These are phyloP conservation scores for Fomitopsis betulina DNA, from an alignment of 1,284 basidiomycete species.

Conservation along the genomic window DNA sequence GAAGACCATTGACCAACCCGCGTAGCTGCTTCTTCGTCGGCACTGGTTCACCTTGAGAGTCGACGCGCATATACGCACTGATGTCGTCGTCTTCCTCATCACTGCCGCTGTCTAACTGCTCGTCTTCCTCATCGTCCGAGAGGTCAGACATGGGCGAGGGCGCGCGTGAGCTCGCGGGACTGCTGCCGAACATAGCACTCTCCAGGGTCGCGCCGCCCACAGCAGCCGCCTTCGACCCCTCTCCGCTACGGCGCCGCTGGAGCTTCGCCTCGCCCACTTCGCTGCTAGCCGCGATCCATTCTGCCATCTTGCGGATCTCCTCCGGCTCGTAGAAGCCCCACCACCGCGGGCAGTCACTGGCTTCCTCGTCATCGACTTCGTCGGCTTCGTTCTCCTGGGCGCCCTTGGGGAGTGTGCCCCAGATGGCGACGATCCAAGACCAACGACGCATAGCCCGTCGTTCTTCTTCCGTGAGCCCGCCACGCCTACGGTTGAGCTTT, in stretches of 20 bases:
- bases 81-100: constrained; percentile 9
- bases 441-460: constrained; percentile 48
- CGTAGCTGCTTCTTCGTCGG: constrained; percentile 23
- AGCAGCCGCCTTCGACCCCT: not conserved
- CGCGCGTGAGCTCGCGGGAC: constrained; percentile 10
- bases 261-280: constrained; percentile 33
- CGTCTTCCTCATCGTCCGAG: constrained; percentile 13
- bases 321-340: constrained; percentile 67
- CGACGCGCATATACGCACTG: constrained; percentile 10
- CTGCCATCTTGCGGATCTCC: constrained; percentile 60
- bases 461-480: constrained; percentile 41
- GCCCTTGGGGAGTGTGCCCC: constrained; percentile 48
- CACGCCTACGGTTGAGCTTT: constrained; percentile 30
- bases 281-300: constrained; percentile 55
- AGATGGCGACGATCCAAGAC: constrained; percentile 72
- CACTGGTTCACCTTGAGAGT: constrained; percentile 10
- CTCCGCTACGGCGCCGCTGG: constrained; percentile 1
- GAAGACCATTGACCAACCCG: constrained; percentile 24
- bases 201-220: constrained; percentile 3
- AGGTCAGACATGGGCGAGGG: constrained; percentile 20
- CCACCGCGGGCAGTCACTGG: constrained; percentile 44
- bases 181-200: constrained; percentile 5
- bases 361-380: constrained; percentile 24
- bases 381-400: constrained; percentile 21
- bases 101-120: not conserved